Evolutionary conservation across 2,329 filamentous ascomycete species (phyloP), one percentile per base, ranked within the genome.

Genomic region (Cladosporium velox): DNA sequence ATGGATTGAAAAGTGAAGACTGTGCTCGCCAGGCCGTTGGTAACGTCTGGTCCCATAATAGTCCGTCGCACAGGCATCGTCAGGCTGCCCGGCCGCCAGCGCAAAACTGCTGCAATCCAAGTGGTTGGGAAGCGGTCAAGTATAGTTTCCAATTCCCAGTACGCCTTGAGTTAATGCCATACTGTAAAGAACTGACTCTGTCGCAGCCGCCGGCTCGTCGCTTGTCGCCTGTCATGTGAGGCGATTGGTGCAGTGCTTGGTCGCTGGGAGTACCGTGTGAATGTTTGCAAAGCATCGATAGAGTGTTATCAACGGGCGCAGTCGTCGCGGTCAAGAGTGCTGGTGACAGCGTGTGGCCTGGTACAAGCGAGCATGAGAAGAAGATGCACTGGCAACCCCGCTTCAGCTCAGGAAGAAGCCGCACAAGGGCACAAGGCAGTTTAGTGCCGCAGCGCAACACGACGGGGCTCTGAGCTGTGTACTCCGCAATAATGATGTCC

Each of bases 91-190:
- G 28, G 28, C 28, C 28, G 28, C 28, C 28, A 30, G 28, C 26
- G 14, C 51, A 32, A 30, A 4, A 28, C 51, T n/a, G 41, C 41
- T 21, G 41, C 2, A 47, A 24, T 12, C 41, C 41, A n/a, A 55
- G 52, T 55, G 52, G 52, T 55, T 55, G 52, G 30, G 52, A 24
- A 30, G 52, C 52, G 52, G 52, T 55, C 52, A 55, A 55, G 28
- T 30, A 55, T 55, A 34, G 52, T 55, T 32, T 55, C 34, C 30
- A 6, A 34, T 18, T 10, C 26, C 52, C 28, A 55, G 30, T 55
- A 34, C 52, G 52, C 52, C 34, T 55, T 24, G 4, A 32, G 52
- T 32, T 34, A 14, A 55, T 55, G 52, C 52, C 52, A 30, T 34
- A 21, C 14, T 55, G 52, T 34, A 34, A 2, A 21, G 8, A 55